Base-by-base conservation (phyloP, 495 filamentous ascomycete species). In the Aspergillus avenaceus region DNA sequence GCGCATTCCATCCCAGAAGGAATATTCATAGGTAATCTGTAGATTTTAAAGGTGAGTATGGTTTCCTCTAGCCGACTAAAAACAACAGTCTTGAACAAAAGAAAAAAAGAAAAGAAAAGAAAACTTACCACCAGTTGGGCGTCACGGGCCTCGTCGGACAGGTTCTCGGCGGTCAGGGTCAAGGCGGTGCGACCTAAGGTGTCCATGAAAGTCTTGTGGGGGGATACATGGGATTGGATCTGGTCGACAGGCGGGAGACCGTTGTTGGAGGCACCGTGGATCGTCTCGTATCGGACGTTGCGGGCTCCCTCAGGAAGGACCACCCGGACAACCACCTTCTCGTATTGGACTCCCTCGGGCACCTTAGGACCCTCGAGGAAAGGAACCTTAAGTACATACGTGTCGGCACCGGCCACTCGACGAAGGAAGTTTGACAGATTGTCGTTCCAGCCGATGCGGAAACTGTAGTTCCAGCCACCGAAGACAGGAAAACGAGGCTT, bases 401-500 rank as follows among this genome's bases (percentile, higher is more conserved):
- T 77, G 28, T 88, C 83, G 3, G 70, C 69, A 21, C 74, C 73
- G 29, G 70, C 76, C 23, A 71, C 51, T 57, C 80, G 82, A 44
- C 87, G 80, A 46, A 98, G 62, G 65, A 88, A 95, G 27, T 79
- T 77, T 54, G 79, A 77, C 18, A 95, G 77, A 48, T 92, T 81
- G 45, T 87, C 85, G 73, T 96, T 89, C 92, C 93, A 98, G 50
- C 93, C 95, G 37, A 97, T 80, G 38, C 84, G 85, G 73, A 97
- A 98, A 53, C 85, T 91, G 63, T 95, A 97, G 69, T 95, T 96
- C 93, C 93, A 98, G 43, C 88, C 90, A 40, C 93, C 93, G 61
- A 97, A 97, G 21, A 98, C 63, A 7, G 93, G 93, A 67, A 89
- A 98, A 24, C 93, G 79, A 13, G 95, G 95, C 70, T 87, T 90